Percentiles rank a stretch among this genome's conserved stretches.
phyloP scores from a whole-genome alignment of 2,329 filamentous ascomycete species.

The Camptophora hylomeconis region DNA sequence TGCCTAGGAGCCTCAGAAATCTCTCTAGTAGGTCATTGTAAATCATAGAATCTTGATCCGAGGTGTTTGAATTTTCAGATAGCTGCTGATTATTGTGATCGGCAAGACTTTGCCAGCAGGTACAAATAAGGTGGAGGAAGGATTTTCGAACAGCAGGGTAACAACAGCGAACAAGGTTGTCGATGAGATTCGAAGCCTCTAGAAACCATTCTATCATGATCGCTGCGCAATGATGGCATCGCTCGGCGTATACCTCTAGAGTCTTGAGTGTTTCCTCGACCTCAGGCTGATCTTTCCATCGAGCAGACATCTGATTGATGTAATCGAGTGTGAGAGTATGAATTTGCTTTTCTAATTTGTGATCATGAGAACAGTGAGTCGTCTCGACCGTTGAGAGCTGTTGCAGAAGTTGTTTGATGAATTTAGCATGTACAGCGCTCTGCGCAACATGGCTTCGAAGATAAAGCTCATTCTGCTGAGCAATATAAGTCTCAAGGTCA shows the following conservation, averaged over 20 bases:
- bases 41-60: too few relatives aligned
- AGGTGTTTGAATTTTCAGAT: too few relatives aligned
- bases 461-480: conserved; percentile 57
- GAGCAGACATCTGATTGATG: conserved; percentile 61
- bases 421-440: conserved; percentile 56
- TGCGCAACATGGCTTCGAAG: conserved; percentile 68
- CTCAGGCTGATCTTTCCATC: conserved; percentile 55
- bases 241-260: conserved; percentile 38
- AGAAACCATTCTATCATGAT: conserved; percentile 13
- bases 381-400: conserved; percentile 39
- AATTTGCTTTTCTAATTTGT: conserved; percentile 31
- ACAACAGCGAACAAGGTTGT: conserved; percentile 11
- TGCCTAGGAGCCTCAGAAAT: conserved; percentile 35
- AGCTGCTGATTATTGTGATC: too few relatives aligned
- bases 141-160: conserved; percentile 11
- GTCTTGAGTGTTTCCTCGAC: conserved; percentile 45
- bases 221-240: conserved; percentile 11
- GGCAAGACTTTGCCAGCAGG: conserved; percentile 6
- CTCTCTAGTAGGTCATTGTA: conserved; percentile 15
- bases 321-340: conserved; percentile 41
- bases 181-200: conserved; percentile 7
- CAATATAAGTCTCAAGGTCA: conserved; percentile 43
- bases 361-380: conserved; percentile 36
- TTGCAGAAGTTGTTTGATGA: conserved; percentile 51
- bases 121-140: conserved; percentile 10